These are phyloP conservation scores for Colletotrichum camelliae DNA, from an alignment of 2,329 filamentous ascomycete species.

Conservation along the genomic window DNA sequence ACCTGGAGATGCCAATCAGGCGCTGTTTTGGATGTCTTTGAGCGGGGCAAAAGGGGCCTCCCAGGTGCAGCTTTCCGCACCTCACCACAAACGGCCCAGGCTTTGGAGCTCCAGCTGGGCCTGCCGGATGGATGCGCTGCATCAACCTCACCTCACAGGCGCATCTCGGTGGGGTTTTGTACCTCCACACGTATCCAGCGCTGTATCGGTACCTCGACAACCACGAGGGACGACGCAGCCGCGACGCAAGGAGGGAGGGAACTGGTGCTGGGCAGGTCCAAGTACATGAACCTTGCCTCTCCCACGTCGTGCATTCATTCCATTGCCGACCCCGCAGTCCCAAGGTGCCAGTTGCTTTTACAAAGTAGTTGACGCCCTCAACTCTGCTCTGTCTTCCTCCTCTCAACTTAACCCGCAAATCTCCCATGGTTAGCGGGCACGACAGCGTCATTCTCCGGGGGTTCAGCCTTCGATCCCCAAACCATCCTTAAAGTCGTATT, in stretches of 20 bases:
- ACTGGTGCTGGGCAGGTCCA: neutral
- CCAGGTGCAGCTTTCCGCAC: constrained; percentile 14
- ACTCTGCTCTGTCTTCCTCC: neutral
- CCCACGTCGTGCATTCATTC: constrained; percentile 1
- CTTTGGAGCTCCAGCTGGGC: neutral
- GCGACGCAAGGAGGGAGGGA: neutral
- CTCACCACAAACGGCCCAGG: neutral
- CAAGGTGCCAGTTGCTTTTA: neutral
- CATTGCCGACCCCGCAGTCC: constrained; percentile 21
- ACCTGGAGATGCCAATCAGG: constrained; percentile 4
- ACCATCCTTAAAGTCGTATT: neutral
- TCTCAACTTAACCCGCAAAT: constrained; percentile 6
- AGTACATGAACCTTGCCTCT: constrained; percentile 3
- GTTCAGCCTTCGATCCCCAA: constrained; percentile 26
- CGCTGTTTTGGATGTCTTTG: neutral
- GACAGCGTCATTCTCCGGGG: constrained; percentile 19
- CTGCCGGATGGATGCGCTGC: neutral
- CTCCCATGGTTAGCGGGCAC: constrained; percentile 19
- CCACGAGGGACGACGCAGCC: neutral
- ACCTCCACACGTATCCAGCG: neutral
- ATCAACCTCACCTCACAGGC: neutral
- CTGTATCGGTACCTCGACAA: neutral
- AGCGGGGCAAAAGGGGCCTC: neutral
- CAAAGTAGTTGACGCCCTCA: constrained; percentile 5
- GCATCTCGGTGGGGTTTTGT: neutral